phyloP scores from a whole-genome alignment of 768 basidiomycete genomes.

The Mycena floridula region DNA sequence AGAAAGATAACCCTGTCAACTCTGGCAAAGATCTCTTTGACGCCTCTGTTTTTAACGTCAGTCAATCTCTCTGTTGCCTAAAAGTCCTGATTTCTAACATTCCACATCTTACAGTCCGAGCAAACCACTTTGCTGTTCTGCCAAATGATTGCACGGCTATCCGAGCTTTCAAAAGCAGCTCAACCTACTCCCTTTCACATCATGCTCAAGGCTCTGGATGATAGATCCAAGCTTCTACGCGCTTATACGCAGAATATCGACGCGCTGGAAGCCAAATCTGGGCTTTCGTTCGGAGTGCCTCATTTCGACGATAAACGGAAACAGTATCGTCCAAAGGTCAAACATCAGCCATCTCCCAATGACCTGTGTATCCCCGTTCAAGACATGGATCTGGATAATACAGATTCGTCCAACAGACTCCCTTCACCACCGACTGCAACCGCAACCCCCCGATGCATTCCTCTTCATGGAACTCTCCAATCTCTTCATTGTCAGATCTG shows the following conservation, averaged over 20 bases:
- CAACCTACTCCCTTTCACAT: conserved; percentile 78
- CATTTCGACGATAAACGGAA: conserved; percentile 52
- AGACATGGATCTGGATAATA: neutral
- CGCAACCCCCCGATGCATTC: conserved; percentile 74
- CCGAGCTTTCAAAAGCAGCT: conserved; percentile 64
- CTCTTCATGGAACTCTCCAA: conserved; percentile 83
- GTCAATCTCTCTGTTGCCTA: conserved; percentile 14
- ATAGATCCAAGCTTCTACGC: conserved; percentile 68
- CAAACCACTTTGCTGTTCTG: conserved; percentile 73
- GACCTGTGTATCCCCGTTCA: neutral
- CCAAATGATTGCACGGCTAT: conserved; percentile 85
- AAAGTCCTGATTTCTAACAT: neutral
- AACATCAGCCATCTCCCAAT: conserved; percentile 10
- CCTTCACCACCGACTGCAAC: conserved; percentile 38
- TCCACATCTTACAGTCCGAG: conserved; percentile 44
- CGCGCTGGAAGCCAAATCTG: conserved; percentile 80
- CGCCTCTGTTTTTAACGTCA: conserved; percentile 83
- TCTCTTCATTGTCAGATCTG: conserved; percentile 78
- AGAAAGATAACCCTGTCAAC: conserved; percentile 69
- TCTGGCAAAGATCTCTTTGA: conserved; percentile 89
- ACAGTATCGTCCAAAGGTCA: conserved; percentile 44
- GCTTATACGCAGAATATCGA: conserved; percentile 96
- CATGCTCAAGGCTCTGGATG: conserved; percentile 68
- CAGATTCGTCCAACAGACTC: conserved; percentile 2
- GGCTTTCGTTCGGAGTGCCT: conserved; percentile 82